Evolutionary conservation across 1,284 basidiomycete genomes (phyloP).

Genomic region (Ganoderma lingzhi): DNA sequence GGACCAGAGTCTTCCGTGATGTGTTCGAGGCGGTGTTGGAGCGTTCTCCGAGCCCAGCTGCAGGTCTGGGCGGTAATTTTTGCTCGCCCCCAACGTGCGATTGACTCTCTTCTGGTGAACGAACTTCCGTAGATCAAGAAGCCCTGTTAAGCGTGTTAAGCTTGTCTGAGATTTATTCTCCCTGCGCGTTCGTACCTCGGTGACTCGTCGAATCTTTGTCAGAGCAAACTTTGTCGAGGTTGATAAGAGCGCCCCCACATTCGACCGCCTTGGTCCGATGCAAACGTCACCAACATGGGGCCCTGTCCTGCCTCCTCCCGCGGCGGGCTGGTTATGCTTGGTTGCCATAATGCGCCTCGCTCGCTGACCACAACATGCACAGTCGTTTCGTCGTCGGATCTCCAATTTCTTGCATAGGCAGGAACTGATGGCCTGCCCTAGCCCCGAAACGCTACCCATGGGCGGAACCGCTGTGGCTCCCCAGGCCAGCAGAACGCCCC

Average conservation of each 20-base stretch:
- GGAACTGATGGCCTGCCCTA: conserved; percentile 2
- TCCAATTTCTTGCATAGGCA: conserved; percentile 8
- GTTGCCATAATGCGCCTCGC: conserved; percentile 10
- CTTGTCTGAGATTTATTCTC: background rate
- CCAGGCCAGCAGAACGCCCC: conserved; percentile 4
- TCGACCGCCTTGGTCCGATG: background rate
- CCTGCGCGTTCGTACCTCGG: background rate
- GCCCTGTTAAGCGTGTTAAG: background rate
- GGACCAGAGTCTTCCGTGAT: conserved; percentile 13
- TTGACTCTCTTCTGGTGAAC: conserved; percentile 5
- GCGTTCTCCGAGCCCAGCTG: conserved; percentile 1
- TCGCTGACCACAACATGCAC: conserved; percentile 14
- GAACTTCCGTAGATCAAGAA: conserved; percentile 7
- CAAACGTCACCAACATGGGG: background rate
- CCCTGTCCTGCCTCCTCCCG: background rate
- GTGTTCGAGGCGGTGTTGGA: conserved; percentile 4
- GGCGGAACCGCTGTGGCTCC: conserved; percentile 11
- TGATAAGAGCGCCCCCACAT: background rate
- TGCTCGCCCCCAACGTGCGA: background rate
- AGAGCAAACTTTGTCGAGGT: background rate
- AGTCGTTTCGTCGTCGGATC: conserved; percentile 7
- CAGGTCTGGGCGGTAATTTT: background rate
- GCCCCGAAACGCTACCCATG: conserved; percentile 9
- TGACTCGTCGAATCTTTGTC: background rate
- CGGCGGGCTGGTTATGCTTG: background rate